Base-by-base conservation (phyloP, 2,329 filamentous ascomycete species). In the Nothophoma quercina region DNA sequence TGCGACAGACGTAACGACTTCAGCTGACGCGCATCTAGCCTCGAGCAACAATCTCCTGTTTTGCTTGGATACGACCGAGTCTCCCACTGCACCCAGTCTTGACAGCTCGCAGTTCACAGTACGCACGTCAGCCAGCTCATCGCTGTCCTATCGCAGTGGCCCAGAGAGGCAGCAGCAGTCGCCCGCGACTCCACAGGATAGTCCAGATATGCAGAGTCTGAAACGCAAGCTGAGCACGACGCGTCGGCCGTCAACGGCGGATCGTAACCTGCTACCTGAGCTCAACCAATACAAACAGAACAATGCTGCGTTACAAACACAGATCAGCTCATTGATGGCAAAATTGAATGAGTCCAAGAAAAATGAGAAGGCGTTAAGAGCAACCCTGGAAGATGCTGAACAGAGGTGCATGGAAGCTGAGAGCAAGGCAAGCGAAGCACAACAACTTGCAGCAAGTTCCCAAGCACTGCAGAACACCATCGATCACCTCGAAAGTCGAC, bases 261-360 rank as follows among this genome's bases (percentile, higher is more conserved):
- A 66, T 25, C 65, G 69, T 19, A 72, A 75, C 26, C 52, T 71
- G 7, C 63, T 73, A 10, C 70, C 67, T 16, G 74, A 78, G 55
- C 70, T 75, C 23, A 75, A 76, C 35, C 60, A 68, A 21, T 70
- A 74, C 40, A 72, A 69, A 30, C 68, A 75, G 15, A 69, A 74
- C 18, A 68, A 72, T 43, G 62, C 67, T 9, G 68, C 70, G 13
- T 67, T 73, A 9, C 62, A 67, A 33, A 70, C 70, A 23, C 69
- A 73, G 33, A 71, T 78, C 23, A 63, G 65, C 23, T 74, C 72
- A 16, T 64, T 78, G 25, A 75, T 76, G 65, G 63, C 70, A 4
- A 77, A 75, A 23, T 56, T 78, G 16, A 71, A 70, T 8, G 70
- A 75, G 25, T 68, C 72, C 1, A 77, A 75, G 54, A 69, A 75